phyloP scores from a whole-genome alignment of 2,329 filamentous ascomycete species.

The Blumeria graminis region DNA sequence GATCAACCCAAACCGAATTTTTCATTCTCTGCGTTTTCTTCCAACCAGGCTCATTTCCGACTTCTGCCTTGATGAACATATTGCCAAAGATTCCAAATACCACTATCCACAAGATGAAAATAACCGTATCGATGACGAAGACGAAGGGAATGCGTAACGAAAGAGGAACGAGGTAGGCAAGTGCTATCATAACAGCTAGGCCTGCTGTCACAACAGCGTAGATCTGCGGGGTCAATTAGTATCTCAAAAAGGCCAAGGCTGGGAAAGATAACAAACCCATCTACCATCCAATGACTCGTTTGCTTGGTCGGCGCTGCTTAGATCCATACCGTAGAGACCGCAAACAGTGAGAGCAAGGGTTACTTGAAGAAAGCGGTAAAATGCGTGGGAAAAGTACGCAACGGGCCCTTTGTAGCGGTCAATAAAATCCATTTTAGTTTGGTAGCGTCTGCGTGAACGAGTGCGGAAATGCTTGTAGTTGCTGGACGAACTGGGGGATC shows the following conservation, averaged over 20 bases:
- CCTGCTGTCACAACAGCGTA: constrained; percentile 50
- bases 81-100: constrained; percentile 67
- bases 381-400: constrained; percentile 21
- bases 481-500: too few relatives aligned
- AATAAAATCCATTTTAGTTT: too few relatives aligned
- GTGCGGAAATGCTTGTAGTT: too few relatives aligned
- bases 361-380: constrained; percentile 54
- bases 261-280: constrained; percentile 31
- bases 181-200: constrained; percentile 36
- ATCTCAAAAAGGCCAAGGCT: neutral
- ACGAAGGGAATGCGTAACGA: constrained; percentile 27
- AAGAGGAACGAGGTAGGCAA: constrained; percentile 41
- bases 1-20: constrained; percentile 62
- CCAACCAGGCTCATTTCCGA: constrained; percentile 31
- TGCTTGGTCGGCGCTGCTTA: constrained; percentile 27
- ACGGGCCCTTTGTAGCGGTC: too few relatives aligned
- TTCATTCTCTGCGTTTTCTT: constrained; percentile 46
- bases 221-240: constrained; percentile 19
- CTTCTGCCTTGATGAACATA: constrained; percentile 48
- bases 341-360: constrained; percentile 52
- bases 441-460: too few relatives aligned
- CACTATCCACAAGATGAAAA: constrained; percentile 58
- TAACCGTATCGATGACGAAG: constrained; percentile 44
- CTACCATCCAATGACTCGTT: constrained; percentile 32
- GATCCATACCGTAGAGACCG: constrained; percentile 52